These are phyloP conservation scores for Coniochaeta sp. DNA, from an alignment of 2,329 filamentous ascomycete species.

Conservation along the genomic window DNA sequence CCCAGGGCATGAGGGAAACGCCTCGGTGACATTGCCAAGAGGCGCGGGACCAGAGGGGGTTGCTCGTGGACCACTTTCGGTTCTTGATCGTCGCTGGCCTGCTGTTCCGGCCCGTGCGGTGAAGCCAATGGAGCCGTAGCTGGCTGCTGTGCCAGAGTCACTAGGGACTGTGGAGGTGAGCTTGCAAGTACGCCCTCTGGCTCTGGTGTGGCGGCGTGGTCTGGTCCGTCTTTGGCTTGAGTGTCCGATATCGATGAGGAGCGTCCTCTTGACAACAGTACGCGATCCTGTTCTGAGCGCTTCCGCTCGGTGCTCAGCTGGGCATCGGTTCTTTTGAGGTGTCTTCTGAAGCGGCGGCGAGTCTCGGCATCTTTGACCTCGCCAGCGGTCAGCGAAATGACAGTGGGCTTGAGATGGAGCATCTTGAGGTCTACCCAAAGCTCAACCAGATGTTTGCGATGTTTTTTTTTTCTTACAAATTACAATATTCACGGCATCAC, in stretches of 20 bases:
- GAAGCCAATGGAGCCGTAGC: not conserved
- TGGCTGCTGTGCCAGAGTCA: not conserved
- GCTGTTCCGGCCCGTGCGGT: not conserved
- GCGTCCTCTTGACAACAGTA: not conserved
- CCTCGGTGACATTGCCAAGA: not conserved
- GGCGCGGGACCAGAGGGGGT: not conserved
- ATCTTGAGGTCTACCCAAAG: conserved; percentile 16
- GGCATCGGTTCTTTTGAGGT: conserved; percentile 16
- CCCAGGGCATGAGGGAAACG: not conserved
- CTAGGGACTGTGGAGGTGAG: not conserved
- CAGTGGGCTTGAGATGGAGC: conserved; percentile 32
- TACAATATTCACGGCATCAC: not conserved
- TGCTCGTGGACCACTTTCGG: not conserved
- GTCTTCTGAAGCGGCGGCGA: conserved; percentile 23
- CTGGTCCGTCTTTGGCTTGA: not conserved
- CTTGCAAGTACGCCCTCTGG: not conserved
- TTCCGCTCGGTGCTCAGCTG: not conserved
- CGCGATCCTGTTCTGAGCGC: not conserved
- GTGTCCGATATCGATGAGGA: not conserved
- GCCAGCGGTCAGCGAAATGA: conserved; percentile 28
- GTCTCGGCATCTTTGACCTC: conserved; percentile 32
- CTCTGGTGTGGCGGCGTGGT: not conserved
- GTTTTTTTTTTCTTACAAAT: too few relatives aligned
- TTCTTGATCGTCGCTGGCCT: not conserved
- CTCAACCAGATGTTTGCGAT: too few relatives aligned